Base-by-base conservation (phyloP, 2,329 filamentous ascomycete species). In the Monilinia aucupariae region DNA sequence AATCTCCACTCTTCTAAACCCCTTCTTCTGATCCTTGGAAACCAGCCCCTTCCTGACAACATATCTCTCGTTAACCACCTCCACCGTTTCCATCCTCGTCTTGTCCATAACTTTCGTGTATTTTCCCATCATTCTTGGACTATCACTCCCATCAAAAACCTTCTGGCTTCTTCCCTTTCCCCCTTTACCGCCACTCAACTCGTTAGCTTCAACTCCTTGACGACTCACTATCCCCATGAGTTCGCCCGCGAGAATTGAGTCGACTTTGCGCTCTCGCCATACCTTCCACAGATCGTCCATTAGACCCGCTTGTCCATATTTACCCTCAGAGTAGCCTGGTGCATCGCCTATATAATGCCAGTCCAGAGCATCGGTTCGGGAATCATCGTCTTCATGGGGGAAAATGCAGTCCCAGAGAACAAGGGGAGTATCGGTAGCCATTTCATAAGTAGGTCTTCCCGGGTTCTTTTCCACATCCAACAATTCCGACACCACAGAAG, bases 361-460 rank as follows among this genome's bases (percentile, higher is more conserved):
- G 22, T 86, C 74, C 62, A 97, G 73, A 0, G 82, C 80, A 73
- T 94, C 87, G 48, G 80, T 76, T 32, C 80, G 70, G 59, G 74
- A 68, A 15, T 70, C 68, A 49, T 75, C 71, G 34, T 76, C 75
- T 64, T 80, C 72, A 51, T 77, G 77, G 0, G 91, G 91, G 75
- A 97, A 99, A 41, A 96, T 81, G 76, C 93, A 97, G 76, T 97
- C 91, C 93, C 93, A 97, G 7, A 99, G 83, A 20, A 97, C 94
- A 10, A 99, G 82, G 2, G 94, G 93, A 32, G 87, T 84, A 74
- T 97, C 93, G 56, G 88, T 87, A 0, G 94, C 94, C 86, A 99
- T 96, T 72, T 89, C 85, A 77, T 97, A 99, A 65, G 84, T 85
- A 1, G 94, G 94, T 67, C 88, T 87, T n/a, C 85, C 78, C 2